A percentile compares a stretch with the other conserved stretches of the same genome.
phyloP scores from a whole-genome alignment of 495 filamentous ascomycete species.

The Hypoxylon intermedium region DNA sequence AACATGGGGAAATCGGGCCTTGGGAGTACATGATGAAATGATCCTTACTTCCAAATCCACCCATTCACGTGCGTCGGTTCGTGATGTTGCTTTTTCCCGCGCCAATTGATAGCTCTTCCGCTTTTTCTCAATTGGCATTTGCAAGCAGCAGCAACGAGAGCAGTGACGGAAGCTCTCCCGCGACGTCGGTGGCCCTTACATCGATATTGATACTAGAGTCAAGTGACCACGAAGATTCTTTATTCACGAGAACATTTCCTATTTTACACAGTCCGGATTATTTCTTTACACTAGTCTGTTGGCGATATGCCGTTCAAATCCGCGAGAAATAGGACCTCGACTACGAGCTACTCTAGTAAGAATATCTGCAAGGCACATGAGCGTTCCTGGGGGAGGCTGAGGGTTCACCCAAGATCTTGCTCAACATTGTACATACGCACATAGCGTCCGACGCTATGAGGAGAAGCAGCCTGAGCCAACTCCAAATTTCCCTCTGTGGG shows the following conservation, averaged over 20 bases:
- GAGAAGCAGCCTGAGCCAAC: constrained; percentile 6
- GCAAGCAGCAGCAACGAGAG: not conserved
- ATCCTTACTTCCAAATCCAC: constrained; percentile 19
- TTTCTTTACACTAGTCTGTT: too few relatives aligned
- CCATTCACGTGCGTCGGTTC: constrained; percentile 14
- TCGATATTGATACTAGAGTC: not conserved
- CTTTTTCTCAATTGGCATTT: not conserved
- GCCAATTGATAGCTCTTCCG: constrained; percentile 7
- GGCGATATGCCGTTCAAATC: constrained; percentile 10
- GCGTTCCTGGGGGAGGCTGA: constrained; percentile 23
- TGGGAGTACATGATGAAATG: constrained; percentile 3
- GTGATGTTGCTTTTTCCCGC: constrained; percentile 6
- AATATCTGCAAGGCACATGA: constrained; percentile 33
- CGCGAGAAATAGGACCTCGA: not conserved
- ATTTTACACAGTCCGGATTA: too few relatives aligned
- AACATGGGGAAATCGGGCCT: constrained; percentile 26
- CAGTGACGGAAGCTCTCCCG: not conserved
- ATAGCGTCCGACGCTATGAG: constrained; percentile 21
- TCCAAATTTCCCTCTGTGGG: constrained; percentile 26
- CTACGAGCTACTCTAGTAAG: constrained; percentile 1
- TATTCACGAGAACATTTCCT: not conserved
- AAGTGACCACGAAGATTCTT: not conserved
- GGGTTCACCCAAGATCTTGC: constrained; percentile 16
- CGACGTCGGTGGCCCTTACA: constrained; percentile 10
- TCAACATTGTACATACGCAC: constrained; percentile 14